Conservation (phyloP, 768 basidiomycete genomes). For the Ramaria rubella region DNA sequence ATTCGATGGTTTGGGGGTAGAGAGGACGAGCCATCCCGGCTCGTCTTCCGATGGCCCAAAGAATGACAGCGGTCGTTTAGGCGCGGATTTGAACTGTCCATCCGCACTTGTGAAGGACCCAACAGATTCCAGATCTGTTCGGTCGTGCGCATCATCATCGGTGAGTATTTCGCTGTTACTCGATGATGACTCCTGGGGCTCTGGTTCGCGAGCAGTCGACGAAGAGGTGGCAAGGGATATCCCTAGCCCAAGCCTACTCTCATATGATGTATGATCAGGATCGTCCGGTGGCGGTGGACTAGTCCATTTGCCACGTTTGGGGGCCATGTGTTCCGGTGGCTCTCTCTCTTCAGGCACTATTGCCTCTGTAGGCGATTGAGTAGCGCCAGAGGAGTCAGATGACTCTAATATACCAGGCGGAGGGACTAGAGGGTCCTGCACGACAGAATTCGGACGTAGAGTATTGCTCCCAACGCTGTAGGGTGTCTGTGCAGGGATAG, state of each 20-base stretch:
- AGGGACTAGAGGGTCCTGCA: slow-evolving; percentile 47
- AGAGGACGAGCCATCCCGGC: slow-evolving; percentile 3
- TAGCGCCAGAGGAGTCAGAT: not conserved
- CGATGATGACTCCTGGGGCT: slow-evolving; percentile 45
- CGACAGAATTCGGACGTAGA: slow-evolving; percentile 42
- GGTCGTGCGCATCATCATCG: slow-evolving; percentile 55
- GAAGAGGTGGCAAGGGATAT: slow-evolving; percentile 64
- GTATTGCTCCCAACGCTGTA: slow-evolving; percentile 57
- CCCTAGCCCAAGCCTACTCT: slow-evolving; percentile 57
- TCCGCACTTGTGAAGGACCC: slow-evolving; percentile 45
- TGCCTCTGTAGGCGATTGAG: not conserved
- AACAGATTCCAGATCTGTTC: slow-evolving; percentile 66
- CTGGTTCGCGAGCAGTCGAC: slow-evolving; percentile 50
- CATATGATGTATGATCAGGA: slow-evolving; percentile 61
- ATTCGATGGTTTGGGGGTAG: not conserved
- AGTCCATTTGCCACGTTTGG: slow-evolving; percentile 75
- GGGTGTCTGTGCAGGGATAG: slow-evolving; percentile 59
- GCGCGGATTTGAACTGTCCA: not conserved
- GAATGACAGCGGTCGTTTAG: slow-evolving; percentile 9
- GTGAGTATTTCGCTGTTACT: slow-evolving; percentile 55
- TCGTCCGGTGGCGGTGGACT: slow-evolving; percentile 79
- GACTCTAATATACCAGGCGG: slow-evolving; percentile 25
- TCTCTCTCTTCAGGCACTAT: slow-evolving; percentile 24
- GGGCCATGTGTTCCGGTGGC: slow-evolving; percentile 74
- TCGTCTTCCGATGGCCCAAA: slow-evolving; percentile 9